Conservation (phyloP, 495 filamentous ascomycete species). For the Physcia stellaris region DNA sequence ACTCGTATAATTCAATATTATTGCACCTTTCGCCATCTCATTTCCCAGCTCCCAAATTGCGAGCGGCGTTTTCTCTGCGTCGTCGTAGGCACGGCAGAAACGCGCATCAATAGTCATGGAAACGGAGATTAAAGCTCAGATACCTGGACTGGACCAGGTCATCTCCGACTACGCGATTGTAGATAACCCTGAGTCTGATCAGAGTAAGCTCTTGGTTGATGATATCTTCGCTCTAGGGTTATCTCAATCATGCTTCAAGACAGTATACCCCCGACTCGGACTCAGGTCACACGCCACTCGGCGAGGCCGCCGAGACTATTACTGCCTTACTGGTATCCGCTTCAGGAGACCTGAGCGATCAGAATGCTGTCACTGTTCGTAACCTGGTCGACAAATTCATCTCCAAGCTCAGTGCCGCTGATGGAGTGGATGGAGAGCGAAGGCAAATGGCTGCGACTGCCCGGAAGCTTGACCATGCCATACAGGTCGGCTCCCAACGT, state of each 20-base stretch:
- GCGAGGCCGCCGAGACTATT: constrained; percentile 73
- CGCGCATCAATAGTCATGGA: too few species aligned
- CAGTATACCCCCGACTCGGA: constrained; percentile 67
- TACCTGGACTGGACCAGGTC: constrained; percentile 79
- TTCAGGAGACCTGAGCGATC: constrained; percentile 58
- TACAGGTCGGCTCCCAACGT: constrained; percentile 84
- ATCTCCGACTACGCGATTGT: constrained; percentile 79
- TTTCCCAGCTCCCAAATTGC: too few species aligned
- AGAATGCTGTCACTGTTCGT: constrained; percentile 63
- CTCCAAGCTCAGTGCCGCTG: constrained; percentile 56
- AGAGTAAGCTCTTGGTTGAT: constrained; percentile 5
- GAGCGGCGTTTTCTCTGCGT: too few species aligned
- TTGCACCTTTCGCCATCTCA: too few species aligned
- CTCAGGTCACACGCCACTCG: constrained; percentile 53
- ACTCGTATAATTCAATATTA: too few species aligned
- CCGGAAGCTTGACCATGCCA: constrained; percentile 81
- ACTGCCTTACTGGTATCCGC: constrained; percentile 80
- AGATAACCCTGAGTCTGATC: constrained; percentile 5
- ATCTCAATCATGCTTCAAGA: constrained; percentile 83
- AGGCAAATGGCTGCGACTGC: constrained; percentile 59
- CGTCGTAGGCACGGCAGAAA: too few species aligned
- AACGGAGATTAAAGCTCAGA: constrained; percentile 67
- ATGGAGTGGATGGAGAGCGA: constrained; percentile 57
- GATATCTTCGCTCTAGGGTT: constrained; percentile 49
- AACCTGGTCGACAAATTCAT: constrained; percentile 87